Base-by-base conservation (phyloP, 805 yeast genomes). In the Wickerhamiella azyma region DNA sequence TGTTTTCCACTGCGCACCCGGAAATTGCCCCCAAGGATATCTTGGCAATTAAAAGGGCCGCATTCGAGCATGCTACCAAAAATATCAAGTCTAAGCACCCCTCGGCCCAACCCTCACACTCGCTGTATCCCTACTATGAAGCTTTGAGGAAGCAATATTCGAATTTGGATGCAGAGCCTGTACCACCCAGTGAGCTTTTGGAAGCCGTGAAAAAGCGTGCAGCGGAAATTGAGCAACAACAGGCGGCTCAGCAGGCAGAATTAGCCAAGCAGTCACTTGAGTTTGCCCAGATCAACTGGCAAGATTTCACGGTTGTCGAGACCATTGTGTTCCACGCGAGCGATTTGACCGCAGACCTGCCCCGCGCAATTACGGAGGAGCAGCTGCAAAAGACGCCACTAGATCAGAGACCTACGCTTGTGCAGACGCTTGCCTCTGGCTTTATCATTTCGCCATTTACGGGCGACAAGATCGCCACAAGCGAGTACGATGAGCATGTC, bases 201-300 rank as follows among this genome's bases (percentile, higher is more conserved):
- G 35, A 38, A n/a, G 40, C 51, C 11, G 55, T 54, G 0, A 21
- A 43, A 26, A 9, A 16, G 5, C 37, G 52, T 10, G 49, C 53
- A 1, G 39, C 24, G 9, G 21, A 41, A 5, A 13, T n/a, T 1
- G 21, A 9, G 1, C 30, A 26, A 5, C 60, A 6, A n/a, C 19
- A 33, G 24, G 24, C 30, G n/a, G 37, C 16, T 65, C 39, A 52
- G 49, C 60, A 68, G 53, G 62, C 64, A 49, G 50, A 59, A 45
- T 70, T 73, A 2, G 45, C 30, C 9, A 11, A 32, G 5, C 28
- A 32, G 35, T 70, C 69, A 48, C 52, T 76, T 5, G 78, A 73
- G 37, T 84, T 71, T 62, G 85, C 88, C 0, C 73, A 81, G 9
- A 78, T 85, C 18, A 86, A 88, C 62, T 89, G 98, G 98, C 78